A percentile compares a stretch with the other conserved stretches of the same genome.
Conservation (phyloP, 148 eudicot species). For the Vaccinium vitisidaea region DNA sequence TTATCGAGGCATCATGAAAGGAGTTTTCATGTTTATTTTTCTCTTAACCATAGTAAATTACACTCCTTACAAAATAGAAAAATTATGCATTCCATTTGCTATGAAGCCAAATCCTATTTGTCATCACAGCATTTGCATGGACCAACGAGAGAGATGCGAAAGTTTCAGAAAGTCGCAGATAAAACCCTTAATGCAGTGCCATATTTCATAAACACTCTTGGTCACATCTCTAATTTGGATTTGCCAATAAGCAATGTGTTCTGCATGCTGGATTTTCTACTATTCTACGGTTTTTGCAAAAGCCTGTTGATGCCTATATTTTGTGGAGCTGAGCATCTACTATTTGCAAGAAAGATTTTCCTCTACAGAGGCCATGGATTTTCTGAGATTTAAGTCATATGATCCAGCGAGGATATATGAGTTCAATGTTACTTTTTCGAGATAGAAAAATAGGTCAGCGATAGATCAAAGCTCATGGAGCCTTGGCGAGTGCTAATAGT, state of each 20-base stretch:
- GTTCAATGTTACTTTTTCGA: background rate
- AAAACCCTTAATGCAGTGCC: background rate
- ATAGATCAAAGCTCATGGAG: background rate
- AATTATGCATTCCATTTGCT: background rate
- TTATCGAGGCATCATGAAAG: background rate
- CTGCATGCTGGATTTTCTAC: background rate
- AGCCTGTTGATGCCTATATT: too few relatives aligned
- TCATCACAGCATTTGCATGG: background rate
- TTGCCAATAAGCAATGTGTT: background rate
- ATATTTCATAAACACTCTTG: background rate
- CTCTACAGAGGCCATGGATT: background rate
- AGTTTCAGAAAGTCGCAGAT: background rate
- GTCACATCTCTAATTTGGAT: background rate
- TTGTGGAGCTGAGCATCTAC: too few relatives aligned
- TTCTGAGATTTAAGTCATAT: background rate
- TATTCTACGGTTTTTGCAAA: background rate
- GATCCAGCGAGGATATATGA: background rate
- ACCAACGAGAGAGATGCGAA: background rate
- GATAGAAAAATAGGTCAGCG: background rate
- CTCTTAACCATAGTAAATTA: background rate
- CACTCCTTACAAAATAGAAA: background rate
- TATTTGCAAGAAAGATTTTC: too few relatives aligned
- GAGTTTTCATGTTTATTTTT: background rate
- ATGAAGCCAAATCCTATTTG: background rate
- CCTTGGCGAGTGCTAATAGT: background rate